Base-by-base conservation (phyloP, 768 basidiomycete genomes). In the Botryobasidium botryosum region DNA sequence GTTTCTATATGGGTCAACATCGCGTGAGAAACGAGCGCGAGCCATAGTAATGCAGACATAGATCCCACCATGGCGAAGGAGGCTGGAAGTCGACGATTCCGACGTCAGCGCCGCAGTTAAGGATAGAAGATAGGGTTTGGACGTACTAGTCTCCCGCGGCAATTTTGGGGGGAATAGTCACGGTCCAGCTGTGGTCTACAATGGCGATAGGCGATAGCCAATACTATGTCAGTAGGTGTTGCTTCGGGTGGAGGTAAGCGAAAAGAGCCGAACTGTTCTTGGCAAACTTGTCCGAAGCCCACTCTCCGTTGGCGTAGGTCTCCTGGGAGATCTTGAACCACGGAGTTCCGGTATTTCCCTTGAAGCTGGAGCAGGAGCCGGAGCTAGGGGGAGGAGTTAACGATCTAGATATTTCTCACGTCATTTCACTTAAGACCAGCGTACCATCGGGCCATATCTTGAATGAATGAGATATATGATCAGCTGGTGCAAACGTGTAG, bases 291-390 rank as follows among this genome's bases (percentile, higher is more conserved):
- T 43, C 41, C 26, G 27, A 28, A 6, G 41, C 41, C 41, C 41
- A 43, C 26, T 43, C 27, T 2, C 41, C 41, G 41, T 43, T 43
- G 25, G 15, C 41, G 31, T 28, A 43, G 5, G 27, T 28, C 12
- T 20, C 21, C 41, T 43, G 41, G 1, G 18, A 44, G 31, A 45
- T 28, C 35, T 46, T 46, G 35, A 46, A 46, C 45, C 45, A 46
- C 6, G 36, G 35, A 43, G 29, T 13, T 13, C 28, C 24, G 42
- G 43, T 18, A n/a, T n/a, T n/a, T n/a, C n/a, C n/a, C n/a, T n/a
- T n/a, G n/a, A n/a, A 51, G 43, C 10, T 42, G 15, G 29, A 51
- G 50, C n/a, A 51, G 40, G 38, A 45, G 38, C 31, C 44, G 38
- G 35, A 48, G 50, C 42, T n/a, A n/a, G n/a, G n/a, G n/a, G n/a